A percentile compares a stretch with the other conserved stretches of the same genome.
phyloP scores from a whole-genome alignment of 2,329 filamentous ascomycete species.

The Colletotrichum gloeosporioides region DNA sequence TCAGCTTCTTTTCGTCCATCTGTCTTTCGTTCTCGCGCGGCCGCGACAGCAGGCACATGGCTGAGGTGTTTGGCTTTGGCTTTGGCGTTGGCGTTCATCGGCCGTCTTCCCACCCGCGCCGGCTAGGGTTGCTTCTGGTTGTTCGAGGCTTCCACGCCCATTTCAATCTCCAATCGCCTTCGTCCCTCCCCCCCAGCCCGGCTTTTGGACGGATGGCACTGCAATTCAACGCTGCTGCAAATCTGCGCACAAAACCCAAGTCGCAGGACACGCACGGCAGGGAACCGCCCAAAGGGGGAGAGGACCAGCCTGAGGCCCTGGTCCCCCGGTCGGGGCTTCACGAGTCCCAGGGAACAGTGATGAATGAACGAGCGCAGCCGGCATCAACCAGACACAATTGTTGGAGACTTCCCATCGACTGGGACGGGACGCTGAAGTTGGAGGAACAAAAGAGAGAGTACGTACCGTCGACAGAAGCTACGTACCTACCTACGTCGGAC shows the following conservation, averaged over 20 bases:
- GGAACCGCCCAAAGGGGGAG: neutral
- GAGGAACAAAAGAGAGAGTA: conserved; percentile 5
- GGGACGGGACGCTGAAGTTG: conserved; percentile 4
- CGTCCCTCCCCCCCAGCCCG: neutral
- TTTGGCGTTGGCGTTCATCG: neutral
- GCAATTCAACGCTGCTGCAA: neutral
- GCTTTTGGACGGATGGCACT: neutral
- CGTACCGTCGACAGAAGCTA: neutral
- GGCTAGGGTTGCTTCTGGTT: neutral
- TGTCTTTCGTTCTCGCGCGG: neutral
- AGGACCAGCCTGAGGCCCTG: conserved; percentile 7
- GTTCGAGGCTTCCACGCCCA: neutral
- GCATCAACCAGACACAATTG: conserved; percentile 18
- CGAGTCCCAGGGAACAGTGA: conserved; percentile 3
- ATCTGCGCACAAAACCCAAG: neutral
- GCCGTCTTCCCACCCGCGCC: neutral
- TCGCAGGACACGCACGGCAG: conserved; percentile 5
- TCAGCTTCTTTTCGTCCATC: conserved; percentile 1
- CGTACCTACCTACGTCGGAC: neutral
- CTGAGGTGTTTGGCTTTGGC: neutral
- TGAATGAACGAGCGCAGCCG: conserved; percentile 13
- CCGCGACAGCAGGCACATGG: conserved; percentile 1
- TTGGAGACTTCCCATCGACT: conserved; percentile 7
- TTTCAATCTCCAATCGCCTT: neutral
- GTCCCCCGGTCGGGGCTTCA: conserved; percentile 4